phyloP scores from a whole-genome alignment of 2,329 filamentous ascomycete genomes.

The Stagonosporopsis cucurbitacearum region DNA sequence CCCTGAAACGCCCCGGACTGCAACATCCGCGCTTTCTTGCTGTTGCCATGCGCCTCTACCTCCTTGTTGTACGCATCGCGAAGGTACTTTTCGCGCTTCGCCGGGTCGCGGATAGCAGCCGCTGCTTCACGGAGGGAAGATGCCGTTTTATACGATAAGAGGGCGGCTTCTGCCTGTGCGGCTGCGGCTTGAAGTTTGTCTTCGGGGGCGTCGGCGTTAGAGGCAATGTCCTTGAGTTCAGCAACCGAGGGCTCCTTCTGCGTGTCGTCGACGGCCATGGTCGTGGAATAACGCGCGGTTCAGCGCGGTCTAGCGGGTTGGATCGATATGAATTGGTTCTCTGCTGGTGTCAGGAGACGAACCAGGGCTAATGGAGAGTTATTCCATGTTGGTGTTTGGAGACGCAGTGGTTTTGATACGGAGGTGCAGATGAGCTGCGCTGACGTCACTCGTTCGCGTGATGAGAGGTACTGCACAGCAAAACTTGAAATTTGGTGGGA shows the following conservation, averaged over 20 bases:
- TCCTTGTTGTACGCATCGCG: slow-evolving; percentile 45
- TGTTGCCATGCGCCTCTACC: slow-evolving; percentile 42
- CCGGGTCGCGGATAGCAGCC: slow-evolving; percentile 38
- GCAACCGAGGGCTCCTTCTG: slow-evolving; percentile 14
- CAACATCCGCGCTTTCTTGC: slow-evolving; percentile 45
- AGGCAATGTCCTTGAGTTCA: slow-evolving; percentile 32
- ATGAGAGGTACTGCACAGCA: slow-evolving; percentile 9
- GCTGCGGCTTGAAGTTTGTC: slow-evolving; percentile 41
- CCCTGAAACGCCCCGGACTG: slow-evolving; percentile 51
- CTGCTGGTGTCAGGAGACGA: slow-evolving; percentile 9
- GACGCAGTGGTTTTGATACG: slow-evolving; percentile 10
- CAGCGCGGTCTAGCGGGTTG: neutral
- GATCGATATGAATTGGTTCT: neutral
- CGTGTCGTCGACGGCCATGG: slow-evolving; percentile 3
- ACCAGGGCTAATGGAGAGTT: slow-evolving; percentile 16
- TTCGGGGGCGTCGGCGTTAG: slow-evolving; percentile 27
- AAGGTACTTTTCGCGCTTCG: slow-evolving; percentile 45
- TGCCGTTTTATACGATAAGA: slow-evolving; percentile 36
- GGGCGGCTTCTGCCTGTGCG: slow-evolving; percentile 36
- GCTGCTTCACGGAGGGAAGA: slow-evolving; percentile 37
- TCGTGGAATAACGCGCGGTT: neutral
- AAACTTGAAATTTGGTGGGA: slow-evolving; percentile 29
- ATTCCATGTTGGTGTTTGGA: slow-evolving; percentile 1
- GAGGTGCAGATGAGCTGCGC: slow-evolving; percentile 1
- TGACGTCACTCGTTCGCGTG: slow-evolving; percentile 32